Evolutionary conservation across 2,329 filamentous ascomycete species (phyloP), one percentile per base, ranked within the genome.

Genomic region (Clarireedia homoeocarpa): DNA sequence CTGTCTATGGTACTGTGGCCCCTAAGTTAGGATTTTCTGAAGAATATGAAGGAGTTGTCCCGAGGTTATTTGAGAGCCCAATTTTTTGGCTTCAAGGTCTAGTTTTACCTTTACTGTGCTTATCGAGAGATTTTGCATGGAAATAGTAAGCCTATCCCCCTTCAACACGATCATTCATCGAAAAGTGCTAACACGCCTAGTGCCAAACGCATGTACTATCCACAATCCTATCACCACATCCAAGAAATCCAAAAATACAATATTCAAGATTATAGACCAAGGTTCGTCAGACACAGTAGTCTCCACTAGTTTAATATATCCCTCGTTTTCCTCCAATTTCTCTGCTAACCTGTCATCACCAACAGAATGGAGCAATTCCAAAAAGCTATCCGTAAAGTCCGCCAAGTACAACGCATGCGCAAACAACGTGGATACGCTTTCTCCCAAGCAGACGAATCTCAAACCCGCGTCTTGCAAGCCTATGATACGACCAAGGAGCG

Each of bases 211-310:
- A 96, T 99, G 91, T 99, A 97, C 75, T 86, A 85, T 64, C 94
- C 94, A 23, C 88, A 96, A 73, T 85, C 89, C 45, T 99, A 99
- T 69, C 94, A 99, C 66, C 94, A 99, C 71, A 94, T 99, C 61
- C 94, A 99, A 73, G 94, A 99, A 75, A 99, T 99, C 65, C 94
- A 99, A 73, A 99, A 99, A 75, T 99, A 97, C 76, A 99, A 99
- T 67, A 96, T 99, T 59, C 94, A 99, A 75, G 94, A 99, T 75
- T 99, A 99, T 73, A 81, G 94, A 69, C 94, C 94, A 60, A 85
- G 94, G 89, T 91, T 81, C 64, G 80, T 77, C 51, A 9, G 36
- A 34, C 12, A 40, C 30, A 12, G 17, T 58, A 48, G 38, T 20
- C 10, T 9, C 12, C 30, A 34, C 12, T 36, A 40, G 23, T 7